These are phyloP conservation scores for Phaeotremella skinneri DNA, from an alignment of 768 basidiomycete species.

Conservation along the genomic window DNA sequence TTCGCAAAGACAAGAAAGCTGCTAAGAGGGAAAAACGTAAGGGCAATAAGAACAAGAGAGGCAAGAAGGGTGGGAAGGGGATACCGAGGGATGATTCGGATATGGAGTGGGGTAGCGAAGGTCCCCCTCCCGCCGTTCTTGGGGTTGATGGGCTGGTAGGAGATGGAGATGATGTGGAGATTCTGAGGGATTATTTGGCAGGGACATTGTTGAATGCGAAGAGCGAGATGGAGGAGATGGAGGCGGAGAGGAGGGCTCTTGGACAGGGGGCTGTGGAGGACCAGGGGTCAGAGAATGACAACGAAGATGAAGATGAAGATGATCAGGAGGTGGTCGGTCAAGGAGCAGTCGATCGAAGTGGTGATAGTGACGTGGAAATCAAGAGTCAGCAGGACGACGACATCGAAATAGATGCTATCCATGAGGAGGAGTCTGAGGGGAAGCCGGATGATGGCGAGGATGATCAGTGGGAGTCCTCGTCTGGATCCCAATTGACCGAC, in stretches of 20 bases:
- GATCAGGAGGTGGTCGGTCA: conserved; percentile 23
- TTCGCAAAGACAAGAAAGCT: conserved; percentile 33
- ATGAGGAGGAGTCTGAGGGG: conserved; percentile 9
- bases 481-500: conserved; percentile 1
- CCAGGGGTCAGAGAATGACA: conserved; percentile 14
- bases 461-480: conserved; percentile 4
- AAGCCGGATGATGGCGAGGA: conserved; percentile 9
- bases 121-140: conserved; percentile 30
- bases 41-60: conserved; percentile 6
- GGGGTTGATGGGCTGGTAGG: conserved; percentile 17
- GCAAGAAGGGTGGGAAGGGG: conserved; percentile 12
- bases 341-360: conserved; percentile 17
- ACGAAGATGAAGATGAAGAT: conserved; percentile 48
- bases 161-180: conserved; percentile 23
- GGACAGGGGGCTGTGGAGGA: neutral
- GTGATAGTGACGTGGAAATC: conserved; percentile 15
- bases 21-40: conserved; percentile 21
- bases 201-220: conserved; percentile 35
- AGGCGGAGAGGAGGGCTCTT: neutral
- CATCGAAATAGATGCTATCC: conserved; percentile 6
- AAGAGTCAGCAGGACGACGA: conserved; percentile 14
- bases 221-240: conserved; percentile 14
- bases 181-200: conserved; percentile 41
- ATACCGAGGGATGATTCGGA: conserved; percentile 38
- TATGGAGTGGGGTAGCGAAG: conserved; percentile 51